These are phyloP conservation scores for Ganoderma leucocontextum DNA, from an alignment of 1,284 basidiomycete genomes.

Conservation along the genomic window DNA sequence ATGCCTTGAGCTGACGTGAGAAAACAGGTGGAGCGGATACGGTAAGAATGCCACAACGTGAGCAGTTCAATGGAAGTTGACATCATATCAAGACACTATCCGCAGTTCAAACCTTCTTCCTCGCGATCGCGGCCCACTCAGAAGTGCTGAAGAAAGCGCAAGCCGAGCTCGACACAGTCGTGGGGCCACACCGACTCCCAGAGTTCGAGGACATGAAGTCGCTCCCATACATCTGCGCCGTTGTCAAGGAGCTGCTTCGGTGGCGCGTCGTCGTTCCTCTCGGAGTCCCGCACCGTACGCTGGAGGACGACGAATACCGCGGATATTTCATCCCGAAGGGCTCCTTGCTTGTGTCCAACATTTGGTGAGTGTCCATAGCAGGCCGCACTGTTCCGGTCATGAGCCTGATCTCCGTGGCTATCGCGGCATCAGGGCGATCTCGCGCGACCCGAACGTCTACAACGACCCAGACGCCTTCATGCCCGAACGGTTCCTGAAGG, in stretches of 20 bases:
- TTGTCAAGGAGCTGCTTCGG: conserved; percentile 27
- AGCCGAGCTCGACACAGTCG: conserved; percentile 37
- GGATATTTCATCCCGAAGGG: conserved; percentile 42
- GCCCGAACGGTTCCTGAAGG: conserved; percentile 47
- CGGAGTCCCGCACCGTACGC: conserved; percentile 41
- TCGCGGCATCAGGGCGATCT: conserved; percentile 29
- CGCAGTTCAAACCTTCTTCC: conserved; percentile 41
- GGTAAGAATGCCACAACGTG: conserved; percentile 7
- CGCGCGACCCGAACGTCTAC: conserved; percentile 42
- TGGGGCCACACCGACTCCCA: conserved; percentile 45
- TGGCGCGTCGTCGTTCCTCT: conserved; percentile 30
- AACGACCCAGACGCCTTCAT: conserved; percentile 45
- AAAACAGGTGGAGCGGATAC: conserved; percentile 28
- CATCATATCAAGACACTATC: conserved; percentile 22
- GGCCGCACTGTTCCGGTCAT: not conserved
- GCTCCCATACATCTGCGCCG: conserved; percentile 26
- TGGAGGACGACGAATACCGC: conserved; percentile 43
- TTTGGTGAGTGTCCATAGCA: conserved; percentile 35
- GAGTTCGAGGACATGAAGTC: conserved; percentile 43
- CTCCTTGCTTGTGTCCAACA: conserved; percentile 39
- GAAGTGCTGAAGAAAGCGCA: conserved; percentile 46
- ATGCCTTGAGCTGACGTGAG: not conserved
- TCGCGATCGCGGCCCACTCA: conserved; percentile 46
- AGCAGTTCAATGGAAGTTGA: conserved; percentile 1
- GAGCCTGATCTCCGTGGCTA: not conserved